Evolutionary conservation across 352 stramenopile genomes (phyloP).

Genomic region (Plasmopara viticola): DNA sequence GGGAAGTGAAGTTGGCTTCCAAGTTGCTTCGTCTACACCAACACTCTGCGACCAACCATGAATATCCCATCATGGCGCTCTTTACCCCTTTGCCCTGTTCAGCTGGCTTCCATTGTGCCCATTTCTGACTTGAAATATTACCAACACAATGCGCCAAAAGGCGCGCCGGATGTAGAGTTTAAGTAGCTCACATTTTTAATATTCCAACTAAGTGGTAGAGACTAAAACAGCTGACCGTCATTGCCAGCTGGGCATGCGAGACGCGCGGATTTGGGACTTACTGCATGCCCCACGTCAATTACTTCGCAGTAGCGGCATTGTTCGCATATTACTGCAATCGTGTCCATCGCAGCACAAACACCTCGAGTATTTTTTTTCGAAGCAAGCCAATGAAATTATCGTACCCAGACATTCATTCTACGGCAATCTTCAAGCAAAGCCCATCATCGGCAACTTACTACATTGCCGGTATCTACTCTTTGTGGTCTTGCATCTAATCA

Average conservation of each 20-base stretch:
- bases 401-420: neutral
- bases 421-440: constrained; percentile 10
- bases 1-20: constrained; percentile 7
- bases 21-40: constrained; percentile 5
- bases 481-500: neutral
- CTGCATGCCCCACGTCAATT: neutral
- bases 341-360: constrained; percentile 5
- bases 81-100: constrained; percentile 19
- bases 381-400: constrained; percentile 7
- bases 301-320: neutral
- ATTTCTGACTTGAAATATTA: constrained; percentile 19
- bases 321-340: neutral
- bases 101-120: constrained; percentile 20
- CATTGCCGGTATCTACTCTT: constrained; percentile 15
- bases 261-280: constrained; percentile 2
- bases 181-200: too few species aligned
- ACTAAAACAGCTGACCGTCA: constrained; percentile 12
- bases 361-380: constrained; percentile 9
- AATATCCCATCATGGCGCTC: constrained; percentile 14
- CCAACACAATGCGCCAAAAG: constrained; percentile 3
- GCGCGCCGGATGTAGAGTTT: too few species aligned
- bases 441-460: constrained; percentile 23
- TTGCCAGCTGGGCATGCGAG: constrained; percentile 8
- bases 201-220: constrained; percentile 19
- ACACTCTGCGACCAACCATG: constrained; percentile 18